Percentiles rank a stretch among this genome's conserved stretches.
These are phyloP conservation scores for Aegilops bicornis DNA, from an alignment of 176 grass and related monocot genomes.

Conservation along the genomic window DNA sequence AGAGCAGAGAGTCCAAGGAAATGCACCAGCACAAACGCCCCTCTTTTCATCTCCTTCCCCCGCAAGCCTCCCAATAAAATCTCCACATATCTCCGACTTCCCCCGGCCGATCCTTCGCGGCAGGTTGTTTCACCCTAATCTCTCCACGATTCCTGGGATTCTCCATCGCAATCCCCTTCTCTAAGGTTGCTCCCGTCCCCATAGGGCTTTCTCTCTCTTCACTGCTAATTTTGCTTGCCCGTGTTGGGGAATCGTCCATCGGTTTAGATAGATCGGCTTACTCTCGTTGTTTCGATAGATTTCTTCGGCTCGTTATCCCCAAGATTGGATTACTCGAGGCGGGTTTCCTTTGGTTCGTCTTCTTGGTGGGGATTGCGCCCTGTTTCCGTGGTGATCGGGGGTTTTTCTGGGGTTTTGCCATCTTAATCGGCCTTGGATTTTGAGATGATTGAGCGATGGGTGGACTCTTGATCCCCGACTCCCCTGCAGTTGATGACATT, in stretches of 20 bases:
- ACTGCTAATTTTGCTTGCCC: conserved; percentile 17
- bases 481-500: background rate
- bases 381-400: conserved; percentile 42
- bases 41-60: conserved; percentile 23
- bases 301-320: background rate
- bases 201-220: background rate
- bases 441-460: background rate
- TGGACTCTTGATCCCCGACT: background rate
- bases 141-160: background rate
- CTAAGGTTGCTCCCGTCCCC: background rate
- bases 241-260: conserved; percentile 9
- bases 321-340: conserved; percentile 1
- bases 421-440: background rate
- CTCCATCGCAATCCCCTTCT: background rate
- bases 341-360: background rate
- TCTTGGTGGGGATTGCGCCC: conserved; percentile 21
- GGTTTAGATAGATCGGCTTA: conserved; percentile 30
- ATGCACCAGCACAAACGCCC: conserved; percentile 35
- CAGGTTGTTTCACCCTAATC: background rate
- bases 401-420: conserved; percentile 51
- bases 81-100: background rate
- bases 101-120: background rate
- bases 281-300: background rate
- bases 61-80: conserved; percentile 24
- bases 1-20: conserved; percentile 22